These are phyloP conservation scores for Zasmidium cellare DNA, from an alignment of 2,329 filamentous ascomycete genomes.

Conservation along the genomic window DNA sequence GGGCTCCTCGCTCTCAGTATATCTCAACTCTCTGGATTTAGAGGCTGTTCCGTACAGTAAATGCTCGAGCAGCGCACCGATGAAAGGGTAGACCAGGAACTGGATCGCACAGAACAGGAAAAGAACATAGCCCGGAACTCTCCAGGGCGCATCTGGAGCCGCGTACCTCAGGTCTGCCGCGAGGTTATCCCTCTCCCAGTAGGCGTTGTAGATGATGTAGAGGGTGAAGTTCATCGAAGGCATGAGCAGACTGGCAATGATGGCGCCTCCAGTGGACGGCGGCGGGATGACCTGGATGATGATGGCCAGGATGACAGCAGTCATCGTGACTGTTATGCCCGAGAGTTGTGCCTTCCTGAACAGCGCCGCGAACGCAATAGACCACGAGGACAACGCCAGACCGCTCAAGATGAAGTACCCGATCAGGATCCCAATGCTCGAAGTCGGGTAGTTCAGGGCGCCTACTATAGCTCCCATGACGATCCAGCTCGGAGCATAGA, in stretches of 20 bases:
- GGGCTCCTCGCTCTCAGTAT: constrained; percentile 23
- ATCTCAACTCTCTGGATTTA: constrained; percentile 46
- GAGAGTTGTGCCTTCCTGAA: constrained; percentile 87
- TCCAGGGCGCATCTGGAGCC: constrained; percentile 61
- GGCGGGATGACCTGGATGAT: constrained; percentile 73
- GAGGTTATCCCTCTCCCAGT: constrained; percentile 66
- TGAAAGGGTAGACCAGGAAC: constrained; percentile 72
- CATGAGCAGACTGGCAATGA: constrained; percentile 73
- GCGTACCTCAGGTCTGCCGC: constrained; percentile 62
- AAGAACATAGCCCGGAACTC: constrained; percentile 70
- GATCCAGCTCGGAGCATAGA: constrained; percentile 83
- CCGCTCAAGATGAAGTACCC: constrained; percentile 74
- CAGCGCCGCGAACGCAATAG: constrained; percentile 76
- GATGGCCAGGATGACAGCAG: constrained; percentile 74
- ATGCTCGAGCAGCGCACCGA: constrained; percentile 74
- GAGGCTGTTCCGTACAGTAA: constrained; percentile 73
- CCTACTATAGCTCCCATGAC: constrained; percentile 72
- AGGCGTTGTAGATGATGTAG: constrained; percentile 75
- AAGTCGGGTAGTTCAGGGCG: constrained; percentile 51
- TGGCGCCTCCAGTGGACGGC: constrained; percentile 64
- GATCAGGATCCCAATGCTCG: constrained; percentile 46
- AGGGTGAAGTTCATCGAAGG: constrained; percentile 86
- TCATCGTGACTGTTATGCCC: constrained; percentile 75
- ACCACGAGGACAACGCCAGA: constrained; percentile 74
- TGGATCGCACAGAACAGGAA: constrained; percentile 79